Conservation (phyloP, 140 eudicot species). For the Anethum foeniculum region DNA sequence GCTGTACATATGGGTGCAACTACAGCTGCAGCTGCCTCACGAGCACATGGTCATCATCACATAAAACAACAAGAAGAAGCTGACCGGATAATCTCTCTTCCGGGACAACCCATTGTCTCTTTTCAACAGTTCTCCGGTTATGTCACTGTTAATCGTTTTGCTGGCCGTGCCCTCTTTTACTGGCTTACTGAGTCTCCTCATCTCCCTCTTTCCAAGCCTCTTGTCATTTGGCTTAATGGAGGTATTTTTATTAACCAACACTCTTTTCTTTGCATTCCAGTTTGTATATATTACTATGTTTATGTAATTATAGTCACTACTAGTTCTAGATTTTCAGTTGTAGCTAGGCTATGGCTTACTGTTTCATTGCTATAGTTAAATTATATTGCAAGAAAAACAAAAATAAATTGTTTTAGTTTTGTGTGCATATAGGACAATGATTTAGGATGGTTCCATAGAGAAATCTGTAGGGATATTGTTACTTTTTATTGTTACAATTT, state of each 20-base stretch:
- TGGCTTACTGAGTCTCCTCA: conserved; percentile 84
- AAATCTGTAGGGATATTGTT: neutral
- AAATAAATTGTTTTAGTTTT: neutral
- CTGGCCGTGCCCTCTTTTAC: conserved; percentile 89
- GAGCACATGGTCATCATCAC: conserved; percentile 8
- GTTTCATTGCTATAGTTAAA: conserved; percentile 4
- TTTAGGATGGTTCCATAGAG: neutral
- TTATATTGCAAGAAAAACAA: neutral
- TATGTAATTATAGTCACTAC: neutral
- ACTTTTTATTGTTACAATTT: neutral
- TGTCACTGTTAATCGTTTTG: conserved; percentile 68
- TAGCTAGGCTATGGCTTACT: neutral
- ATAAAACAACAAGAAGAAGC: conserved; percentile 39
- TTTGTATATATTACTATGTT: neutral
- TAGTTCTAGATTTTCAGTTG: neutral
- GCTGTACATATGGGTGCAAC: conserved; percentile 19
- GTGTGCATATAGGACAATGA: neutral
- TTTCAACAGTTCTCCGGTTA: conserved; percentile 92
- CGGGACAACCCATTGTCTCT: conserved; percentile 83
- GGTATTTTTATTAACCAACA: conserved; percentile 20
- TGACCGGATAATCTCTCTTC: conserved; percentile 65
- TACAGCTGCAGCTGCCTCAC: neutral
- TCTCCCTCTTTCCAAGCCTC: conserved; percentile 56
- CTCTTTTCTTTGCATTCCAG: neutral
- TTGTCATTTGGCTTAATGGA: conserved; percentile 96